phyloP scores from a whole-genome alignment of 225 moss, liverwort and hornwort species.

The Rhytidiadelphus loreus region DNA sequence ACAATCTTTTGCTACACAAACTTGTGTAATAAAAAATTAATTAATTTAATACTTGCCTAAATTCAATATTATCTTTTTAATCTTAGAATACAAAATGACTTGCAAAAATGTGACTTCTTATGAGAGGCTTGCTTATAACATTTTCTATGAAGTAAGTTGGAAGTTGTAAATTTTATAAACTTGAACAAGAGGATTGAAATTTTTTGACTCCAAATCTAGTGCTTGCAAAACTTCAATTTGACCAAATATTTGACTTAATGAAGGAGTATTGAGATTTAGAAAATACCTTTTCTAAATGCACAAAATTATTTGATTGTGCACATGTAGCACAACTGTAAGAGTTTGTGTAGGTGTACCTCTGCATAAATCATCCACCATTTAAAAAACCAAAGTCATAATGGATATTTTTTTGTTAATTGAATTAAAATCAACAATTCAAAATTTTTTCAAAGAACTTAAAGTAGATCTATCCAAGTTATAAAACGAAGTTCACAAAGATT shows the following conservation, averaged over 20 bases:
- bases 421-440: neutral
- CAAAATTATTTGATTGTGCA: neutral
- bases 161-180: neutral
- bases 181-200: neutral
- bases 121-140: no score
- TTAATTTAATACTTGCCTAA: neutral
- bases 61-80: neutral
- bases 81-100: neutral
- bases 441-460: fast-evolving
- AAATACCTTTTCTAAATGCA: neutral
- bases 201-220: neutral
- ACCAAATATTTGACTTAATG: neutral
- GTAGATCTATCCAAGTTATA: neutral
- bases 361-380: neutral
- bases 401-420: neutral
- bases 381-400: neutral
- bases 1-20: no score
- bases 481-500: neutral
- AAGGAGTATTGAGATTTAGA: neutral
- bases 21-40: neutral
- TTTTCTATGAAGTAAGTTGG: no score
- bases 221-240: neutral
- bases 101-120: neutral
- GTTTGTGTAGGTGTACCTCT: neutral
- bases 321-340: neutral